Conservation (phyloP, 75 land plant species). For the Cunninghamia lanceolata region DNA sequence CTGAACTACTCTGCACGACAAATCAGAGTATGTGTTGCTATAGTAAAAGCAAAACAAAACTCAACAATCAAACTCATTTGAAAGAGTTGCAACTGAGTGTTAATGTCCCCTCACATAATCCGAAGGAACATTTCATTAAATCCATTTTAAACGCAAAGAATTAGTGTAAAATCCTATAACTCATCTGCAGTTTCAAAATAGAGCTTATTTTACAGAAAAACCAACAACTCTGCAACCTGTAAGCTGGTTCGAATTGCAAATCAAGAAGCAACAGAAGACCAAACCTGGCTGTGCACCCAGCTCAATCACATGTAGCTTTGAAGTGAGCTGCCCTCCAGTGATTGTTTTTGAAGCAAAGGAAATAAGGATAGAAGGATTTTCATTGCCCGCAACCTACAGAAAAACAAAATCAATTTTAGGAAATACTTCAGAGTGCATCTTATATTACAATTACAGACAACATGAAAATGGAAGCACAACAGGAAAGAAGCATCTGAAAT, state of each 20-base stretch:
- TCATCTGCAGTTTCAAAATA: background rate
- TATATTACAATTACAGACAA: background rate
- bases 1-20: background rate
- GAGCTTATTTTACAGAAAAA: background rate
- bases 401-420: background rate
- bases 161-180: background rate
- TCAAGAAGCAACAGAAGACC: background rate
- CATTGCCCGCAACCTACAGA: constrained; percentile 82
- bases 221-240: background rate
- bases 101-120: background rate
- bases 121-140: background rate
- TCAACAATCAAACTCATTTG: background rate
- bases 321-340: constrained; percentile 76
- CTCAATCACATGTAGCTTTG: constrained; percentile 96
- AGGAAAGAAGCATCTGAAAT: background rate
- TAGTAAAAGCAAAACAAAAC: background rate
- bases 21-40: background rate
- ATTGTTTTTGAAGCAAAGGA: constrained; percentile 79
- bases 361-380: constrained; percentile 75
- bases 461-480: background rate
- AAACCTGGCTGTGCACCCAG: constrained; percentile 98
- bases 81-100: background rate
- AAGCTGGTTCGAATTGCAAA: background rate
- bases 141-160: background rate
- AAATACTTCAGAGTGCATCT: background rate